phyloP scores from a whole-genome alignment of 2,329 filamentous ascomycete genomes.

The Colletotrichum neosansevieriae region DNA sequence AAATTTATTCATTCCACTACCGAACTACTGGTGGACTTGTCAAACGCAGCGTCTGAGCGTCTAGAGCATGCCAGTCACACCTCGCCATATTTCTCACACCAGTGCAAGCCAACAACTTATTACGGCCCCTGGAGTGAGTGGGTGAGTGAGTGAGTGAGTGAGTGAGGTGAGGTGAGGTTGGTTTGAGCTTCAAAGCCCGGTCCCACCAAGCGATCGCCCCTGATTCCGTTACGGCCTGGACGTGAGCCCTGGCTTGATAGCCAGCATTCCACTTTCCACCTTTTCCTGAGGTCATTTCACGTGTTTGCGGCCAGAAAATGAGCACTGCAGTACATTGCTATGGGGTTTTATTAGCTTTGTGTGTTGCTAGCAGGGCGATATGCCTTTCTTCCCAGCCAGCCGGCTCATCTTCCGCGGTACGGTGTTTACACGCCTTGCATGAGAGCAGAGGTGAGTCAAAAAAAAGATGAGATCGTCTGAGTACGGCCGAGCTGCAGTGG shows the following conservation, averaged over 20 bases:
- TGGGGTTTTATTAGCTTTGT: neutral
- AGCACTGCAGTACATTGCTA: neutral
- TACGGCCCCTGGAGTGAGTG: neutral
- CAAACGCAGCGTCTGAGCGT: slow-evolving; percentile 13
- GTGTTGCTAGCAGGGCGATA: neutral
- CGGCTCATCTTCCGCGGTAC: slow-evolving; percentile 1
- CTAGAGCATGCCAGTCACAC: slow-evolving; percentile 7
- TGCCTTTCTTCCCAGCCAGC: neutral
- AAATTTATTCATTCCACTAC: neutral
- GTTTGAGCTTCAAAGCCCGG: neutral
- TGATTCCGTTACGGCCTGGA: slow-evolving; percentile 2
- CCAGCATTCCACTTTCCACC: slow-evolving; percentile 36
- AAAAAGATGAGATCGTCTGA: slow-evolving; percentile 2
- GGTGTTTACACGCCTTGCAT: slow-evolving; percentile 4
- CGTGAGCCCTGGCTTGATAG: slow-evolving; percentile 21
- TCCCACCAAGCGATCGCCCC: neutral
- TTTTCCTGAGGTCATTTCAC: slow-evolving; percentile 21
- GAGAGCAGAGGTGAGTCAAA: neutral
- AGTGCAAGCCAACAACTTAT: neutral
- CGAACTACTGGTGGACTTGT: slow-evolving; percentile 1
- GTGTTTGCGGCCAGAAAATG: slow-evolving; percentile 7
- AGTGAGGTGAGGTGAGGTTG: slow-evolving; percentile 19
- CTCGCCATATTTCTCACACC: slow-evolving; percentile 2
- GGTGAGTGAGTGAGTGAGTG: neutral
- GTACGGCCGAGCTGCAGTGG: slow-evolving; percentile 20